Evolutionary conservation across 192 early-diverging fungal genomes (phyloP).

Genomic region (Kickxella alabastrina): DNA sequence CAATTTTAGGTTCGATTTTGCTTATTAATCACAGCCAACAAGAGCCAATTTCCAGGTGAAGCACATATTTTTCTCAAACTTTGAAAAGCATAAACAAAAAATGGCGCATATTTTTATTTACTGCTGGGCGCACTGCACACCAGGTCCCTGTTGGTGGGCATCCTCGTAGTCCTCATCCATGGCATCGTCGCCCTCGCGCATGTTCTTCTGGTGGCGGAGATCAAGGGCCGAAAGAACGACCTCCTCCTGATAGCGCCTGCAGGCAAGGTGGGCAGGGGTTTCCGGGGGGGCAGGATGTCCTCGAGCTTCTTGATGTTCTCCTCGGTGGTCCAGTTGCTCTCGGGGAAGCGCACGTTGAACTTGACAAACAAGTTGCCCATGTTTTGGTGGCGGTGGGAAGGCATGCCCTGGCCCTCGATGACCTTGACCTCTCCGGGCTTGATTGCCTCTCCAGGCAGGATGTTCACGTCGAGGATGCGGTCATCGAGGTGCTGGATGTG

Average conservation of each 20-base stretch:
- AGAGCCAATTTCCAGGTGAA: too few species aligned
- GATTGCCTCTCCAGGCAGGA: slow-evolving; percentile 92
- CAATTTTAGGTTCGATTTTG: too few species aligned
- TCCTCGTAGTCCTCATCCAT: slow-evolving; percentile 65
- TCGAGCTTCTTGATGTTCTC: slow-evolving; percentile 74
- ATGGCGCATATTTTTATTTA: too few species aligned
- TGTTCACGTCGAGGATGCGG: slow-evolving; percentile 78
- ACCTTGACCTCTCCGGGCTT: slow-evolving; percentile 89
- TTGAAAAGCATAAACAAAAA: too few species aligned
- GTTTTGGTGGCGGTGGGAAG: slow-evolving; percentile 81
- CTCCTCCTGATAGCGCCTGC: slow-evolving; percentile 71
- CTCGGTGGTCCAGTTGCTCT: slow-evolving; percentile 70
- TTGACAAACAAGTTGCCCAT: slow-evolving; percentile 90
- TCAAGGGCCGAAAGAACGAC: slow-evolving; percentile 77
- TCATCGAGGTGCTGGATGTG: slow-evolving; percentile 92
- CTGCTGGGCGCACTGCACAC: slow-evolving; percentile 96
- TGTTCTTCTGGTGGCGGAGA: slow-evolving; percentile 61
- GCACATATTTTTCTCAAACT: too few species aligned
- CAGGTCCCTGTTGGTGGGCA: slow-evolving; percentile 62
- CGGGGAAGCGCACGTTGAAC: slow-evolving; percentile 93
- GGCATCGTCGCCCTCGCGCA: slow-evolving; percentile 47
- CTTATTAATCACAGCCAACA: too few species aligned
- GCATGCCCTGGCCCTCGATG: slow-evolving; percentile 93
- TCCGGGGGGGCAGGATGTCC: slow-evolving; percentile 74
- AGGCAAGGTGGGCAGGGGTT: slow-evolving; percentile 48